These are phyloP conservation scores for Podosphaera fusca DNA, from an alignment of 2,329 filamentous ascomycete species.

Conservation along the genomic window DNA sequence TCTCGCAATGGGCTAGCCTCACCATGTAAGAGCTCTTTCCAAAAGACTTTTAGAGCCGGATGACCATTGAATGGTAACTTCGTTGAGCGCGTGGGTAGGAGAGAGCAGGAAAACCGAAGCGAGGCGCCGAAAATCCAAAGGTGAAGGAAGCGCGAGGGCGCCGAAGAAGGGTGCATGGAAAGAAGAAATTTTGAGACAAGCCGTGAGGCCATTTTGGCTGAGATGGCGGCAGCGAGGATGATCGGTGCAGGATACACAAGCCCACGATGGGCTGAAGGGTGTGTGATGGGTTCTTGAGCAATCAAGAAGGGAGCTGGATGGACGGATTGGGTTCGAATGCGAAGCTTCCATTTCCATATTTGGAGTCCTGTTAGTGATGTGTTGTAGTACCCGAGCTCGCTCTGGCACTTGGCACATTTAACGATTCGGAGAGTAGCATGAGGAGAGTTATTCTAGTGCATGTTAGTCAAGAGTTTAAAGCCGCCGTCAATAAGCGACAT, in stretches of 20 bases:
- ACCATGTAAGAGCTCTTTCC: conserved; percentile 4
- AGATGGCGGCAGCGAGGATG: background rate
- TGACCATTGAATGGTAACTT: background rate
- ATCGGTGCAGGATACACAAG: background rate
- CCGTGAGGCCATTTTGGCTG: background rate
- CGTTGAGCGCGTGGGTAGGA: background rate
- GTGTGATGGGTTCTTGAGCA: background rate
- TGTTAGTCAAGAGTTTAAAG: background rate
- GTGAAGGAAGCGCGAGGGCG: background rate
- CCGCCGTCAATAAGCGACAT: too few relatives aligned
- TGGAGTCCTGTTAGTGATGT: background rate
- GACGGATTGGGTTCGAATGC: background rate
- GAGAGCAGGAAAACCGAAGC: conserved; percentile 2
- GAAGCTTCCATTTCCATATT: conserved; percentile 2
- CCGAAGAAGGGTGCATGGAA: background rate
- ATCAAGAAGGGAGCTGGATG: background rate
- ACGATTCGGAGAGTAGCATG: background rate
- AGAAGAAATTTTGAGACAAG: conserved; percentile 1
- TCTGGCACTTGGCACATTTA: background rate
- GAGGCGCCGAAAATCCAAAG: conserved; percentile 4
- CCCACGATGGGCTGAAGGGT: background rate
- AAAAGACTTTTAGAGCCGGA: conserved; percentile 14
- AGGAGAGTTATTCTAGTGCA: background rate
- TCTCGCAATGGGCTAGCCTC: conserved; percentile 6
- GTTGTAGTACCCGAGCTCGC: conserved; percentile 2